Evolutionary conservation across 148 eudicot species (phyloP).

Genomic region (Rhododendron williamsianum): DNA sequence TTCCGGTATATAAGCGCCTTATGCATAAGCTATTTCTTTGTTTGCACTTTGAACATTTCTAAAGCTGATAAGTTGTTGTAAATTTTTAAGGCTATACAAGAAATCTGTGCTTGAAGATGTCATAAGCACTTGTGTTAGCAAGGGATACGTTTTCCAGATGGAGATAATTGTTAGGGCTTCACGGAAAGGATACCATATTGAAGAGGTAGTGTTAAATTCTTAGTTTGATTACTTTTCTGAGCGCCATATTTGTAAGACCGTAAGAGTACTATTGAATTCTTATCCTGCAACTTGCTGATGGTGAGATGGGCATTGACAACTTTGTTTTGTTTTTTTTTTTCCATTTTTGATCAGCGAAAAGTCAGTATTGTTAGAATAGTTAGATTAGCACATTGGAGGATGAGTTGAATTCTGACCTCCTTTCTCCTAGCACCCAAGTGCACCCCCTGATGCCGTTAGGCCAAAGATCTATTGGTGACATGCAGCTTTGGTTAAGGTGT

Average conservation of each 20-base stretch:
- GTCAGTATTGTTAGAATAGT: too few relatives aligned
- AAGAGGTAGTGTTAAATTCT: slow-evolving; percentile 52
- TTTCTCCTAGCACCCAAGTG: too few relatives aligned
- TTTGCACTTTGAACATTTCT: slow-evolving; percentile 6
- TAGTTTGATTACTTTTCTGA: neutral
- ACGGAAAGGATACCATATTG: slow-evolving; percentile 80
- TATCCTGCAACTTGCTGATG: neutral
- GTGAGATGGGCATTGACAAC: neutral
- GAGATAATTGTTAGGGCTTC: slow-evolving; percentile 96
- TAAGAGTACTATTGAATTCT: neutral
- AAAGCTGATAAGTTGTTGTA: neutral
- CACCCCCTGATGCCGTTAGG: too few relatives aligned
- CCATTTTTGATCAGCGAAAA: too few relatives aligned
- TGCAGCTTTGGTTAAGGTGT: neutral
- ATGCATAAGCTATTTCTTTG: neutral
- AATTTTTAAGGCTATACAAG: slow-evolving; percentile 49
- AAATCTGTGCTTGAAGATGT: slow-evolving; percentile 91
- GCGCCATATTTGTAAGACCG: neutral
- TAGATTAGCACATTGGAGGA: too few relatives aligned
- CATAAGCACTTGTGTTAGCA: slow-evolving; percentile 80
- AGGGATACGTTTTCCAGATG: slow-evolving; percentile 94
- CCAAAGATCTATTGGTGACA: neutral
- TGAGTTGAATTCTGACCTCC: too few relatives aligned
- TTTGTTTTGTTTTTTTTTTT: too few relatives aligned
- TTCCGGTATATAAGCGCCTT: slow-evolving; percentile 44